Conservation (phyloP, 768 basidiomycete genomes). For the Suillus ampliporus region DNA sequence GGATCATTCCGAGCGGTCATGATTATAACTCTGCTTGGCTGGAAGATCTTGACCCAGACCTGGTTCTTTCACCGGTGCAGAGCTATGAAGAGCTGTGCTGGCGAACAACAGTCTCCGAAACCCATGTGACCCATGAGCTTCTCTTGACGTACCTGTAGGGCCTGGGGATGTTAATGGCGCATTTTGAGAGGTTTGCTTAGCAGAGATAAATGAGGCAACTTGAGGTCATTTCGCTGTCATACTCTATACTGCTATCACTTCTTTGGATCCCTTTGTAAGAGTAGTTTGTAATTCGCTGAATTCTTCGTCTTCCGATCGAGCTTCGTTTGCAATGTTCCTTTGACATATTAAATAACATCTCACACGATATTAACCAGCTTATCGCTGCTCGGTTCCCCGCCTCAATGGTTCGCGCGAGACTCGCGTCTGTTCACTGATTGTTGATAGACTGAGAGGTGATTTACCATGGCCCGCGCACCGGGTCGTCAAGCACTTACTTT, state of each 20-base stretch:
- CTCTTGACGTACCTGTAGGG: constrained; percentile 35
- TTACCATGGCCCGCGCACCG: not conserved
- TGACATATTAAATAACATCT: not conserved
- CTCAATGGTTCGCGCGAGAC: not conserved
- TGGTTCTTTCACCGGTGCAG: constrained; percentile 33
- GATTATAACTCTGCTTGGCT: constrained; percentile 33
- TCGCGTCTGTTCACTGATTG: not conserved
- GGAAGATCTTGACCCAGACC: constrained; percentile 32
- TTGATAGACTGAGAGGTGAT: not conserved
- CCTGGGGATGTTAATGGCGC: constrained; percentile 28
- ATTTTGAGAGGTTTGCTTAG: constrained; percentile 21
- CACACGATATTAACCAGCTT: not conserved
- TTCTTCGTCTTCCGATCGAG: constrained; percentile 4
- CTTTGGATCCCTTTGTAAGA: not conserved
- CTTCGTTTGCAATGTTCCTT: not conserved
- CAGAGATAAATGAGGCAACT: not conserved
- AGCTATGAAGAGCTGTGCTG: constrained; percentile 37
- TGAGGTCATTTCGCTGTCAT: not conserved
- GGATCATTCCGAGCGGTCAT: constrained; percentile 24
- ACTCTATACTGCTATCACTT: not conserved
- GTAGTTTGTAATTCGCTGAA: constrained; percentile 2
- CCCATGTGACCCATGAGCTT: constrained; percentile 11
- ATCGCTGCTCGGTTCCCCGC: constrained; percentile 9
- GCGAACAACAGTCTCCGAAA: constrained; percentile 32
- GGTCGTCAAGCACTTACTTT: not conserved